A percentile compares a stretch with the other conserved stretches of the same genome.
These are phyloP conservation scores for Trichophyton benhamiae DNA, from an alignment of 2,329 filamentous ascomycete species.

Conservation along the genomic window DNA sequence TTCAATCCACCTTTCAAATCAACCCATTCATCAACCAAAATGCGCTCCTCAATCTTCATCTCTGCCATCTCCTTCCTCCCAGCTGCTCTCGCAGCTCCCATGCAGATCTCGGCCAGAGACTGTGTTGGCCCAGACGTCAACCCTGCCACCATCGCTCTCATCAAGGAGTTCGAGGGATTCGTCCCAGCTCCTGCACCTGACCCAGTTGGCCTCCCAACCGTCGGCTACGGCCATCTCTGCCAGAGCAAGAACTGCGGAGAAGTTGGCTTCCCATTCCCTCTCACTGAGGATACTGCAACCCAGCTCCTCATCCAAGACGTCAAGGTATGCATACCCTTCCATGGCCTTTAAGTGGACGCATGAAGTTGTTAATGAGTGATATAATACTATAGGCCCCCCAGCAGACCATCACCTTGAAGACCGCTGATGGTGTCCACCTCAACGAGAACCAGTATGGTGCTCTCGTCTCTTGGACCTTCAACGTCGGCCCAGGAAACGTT, in stretches of 20 bases:
- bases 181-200: slow-evolving; percentile 25
- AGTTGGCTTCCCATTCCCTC: slow-evolving; percentile 32
- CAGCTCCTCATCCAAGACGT: slow-evolving; percentile 33
- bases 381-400: slow-evolving; percentile 19
- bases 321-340: slow-evolving; percentile 18
- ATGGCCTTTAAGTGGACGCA: neutral
- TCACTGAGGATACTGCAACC: slow-evolving; percentile 31
- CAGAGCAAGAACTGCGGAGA: slow-evolving; percentile 29
- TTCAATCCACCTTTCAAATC: neutral
- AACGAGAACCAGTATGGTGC: slow-evolving; percentile 44
- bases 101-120: slow-evolving; percentile 4
- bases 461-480: slow-evolving; percentile 42
- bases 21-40: slow-evolving; percentile 22
- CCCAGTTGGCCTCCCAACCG: slow-evolving; percentile 37
- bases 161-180: slow-evolving; percentile 30
- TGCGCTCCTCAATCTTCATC: slow-evolving; percentile 37
- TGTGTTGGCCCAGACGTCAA: slow-evolving; percentile 22
- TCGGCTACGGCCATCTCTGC: slow-evolving; percentile 43
- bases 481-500: slow-evolving; percentile 36
- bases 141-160: slow-evolving; percentile 23
- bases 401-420: slow-evolving; percentile 30
- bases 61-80: slow-evolving; percentile 25
- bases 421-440: slow-evolving; percentile 26
- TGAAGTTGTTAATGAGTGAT: neutral
- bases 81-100: slow-evolving; percentile 5